Conservation (phyloP, 2,329 filamentous ascomycete species). For the Pestalotiopsis sp. region DNA sequence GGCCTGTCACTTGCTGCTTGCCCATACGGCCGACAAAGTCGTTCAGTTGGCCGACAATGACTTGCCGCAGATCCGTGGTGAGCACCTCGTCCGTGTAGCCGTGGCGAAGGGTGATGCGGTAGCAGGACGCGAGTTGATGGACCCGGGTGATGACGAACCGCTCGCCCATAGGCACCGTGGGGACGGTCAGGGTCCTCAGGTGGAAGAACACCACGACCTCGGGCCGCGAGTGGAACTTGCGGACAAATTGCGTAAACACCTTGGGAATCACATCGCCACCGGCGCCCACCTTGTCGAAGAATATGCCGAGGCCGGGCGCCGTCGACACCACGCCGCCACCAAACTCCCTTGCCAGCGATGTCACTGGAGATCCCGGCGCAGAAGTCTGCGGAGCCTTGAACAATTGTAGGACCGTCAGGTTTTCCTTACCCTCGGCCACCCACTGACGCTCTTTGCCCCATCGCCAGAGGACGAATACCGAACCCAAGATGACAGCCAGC, state of each 20-base stretch:
- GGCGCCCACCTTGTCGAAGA: constrained; percentile 73
- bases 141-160: constrained; percentile 41
- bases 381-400: neutral
- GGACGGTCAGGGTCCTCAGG: constrained; percentile 60
- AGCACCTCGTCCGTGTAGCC: constrained; percentile 72
- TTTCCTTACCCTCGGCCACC: constrained; percentile 54
- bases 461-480: constrained; percentile 71
- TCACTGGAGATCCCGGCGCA: constrained; percentile 44
- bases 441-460: constrained; percentile 79
- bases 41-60: constrained; percentile 59
- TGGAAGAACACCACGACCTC: constrained; percentile 73
- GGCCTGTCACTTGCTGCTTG: constrained; percentile 35
- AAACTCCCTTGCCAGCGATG: constrained; percentile 24
- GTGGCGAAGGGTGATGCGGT: constrained; percentile 67
- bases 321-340: constrained; percentile 41
- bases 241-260: constrained; percentile 70
- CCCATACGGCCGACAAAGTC: constrained; percentile 42
- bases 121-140: constrained; percentile 52
- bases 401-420: neutral
- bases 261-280: constrained; percentile 49
- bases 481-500: constrained; percentile 60
- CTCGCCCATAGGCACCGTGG: constrained; percentile 50
- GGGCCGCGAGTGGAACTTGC: constrained; percentile 66
- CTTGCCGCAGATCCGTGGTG: constrained; percentile 57
- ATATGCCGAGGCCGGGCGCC: constrained; percentile 64